Base-by-base conservation (phyloP, 257 asterid species). In the Coffea eugenioides region DNA sequence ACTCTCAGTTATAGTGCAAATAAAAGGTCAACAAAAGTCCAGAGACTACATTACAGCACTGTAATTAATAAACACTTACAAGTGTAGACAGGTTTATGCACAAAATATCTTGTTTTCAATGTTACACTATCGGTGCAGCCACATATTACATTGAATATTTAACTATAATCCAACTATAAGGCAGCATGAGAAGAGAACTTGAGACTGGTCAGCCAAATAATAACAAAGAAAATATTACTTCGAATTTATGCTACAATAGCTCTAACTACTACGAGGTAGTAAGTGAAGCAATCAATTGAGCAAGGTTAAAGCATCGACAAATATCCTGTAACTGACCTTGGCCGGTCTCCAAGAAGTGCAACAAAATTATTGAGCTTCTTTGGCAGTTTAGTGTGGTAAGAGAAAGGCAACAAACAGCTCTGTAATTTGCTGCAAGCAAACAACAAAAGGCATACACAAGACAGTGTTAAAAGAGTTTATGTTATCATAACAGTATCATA, bases 401-500 rank as follows among this genome's bases (percentile, higher is more conserved):
- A 68, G 97, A 91, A 75, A 95, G 94, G 85, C 97, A 91, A 78
- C 96, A 81, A 71, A 95, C 99, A 54, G 98, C 99, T 89, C 80
- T 93, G 85, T 95, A 95, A 84, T 95, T 95, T 80, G 98, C 99
- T 95, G 92, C 77, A 83, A 80, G 69, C 46, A 54, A 49, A 48
- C 66, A 82, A 52, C 49, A 81, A 68, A 69, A 79, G 39, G 75
- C 25, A 75, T 75, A 73, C 73, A 27, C 54, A n/a, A 80, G 41
- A 23, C 67, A 34, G 66, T 20, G 11, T 20, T 68, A n/a, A 36
- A 13, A 39, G 43, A 39, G 39, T 68, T 31, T 2, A 69, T 20
- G 20, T 74, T 8, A 34, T 14, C 52, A n/a, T 11, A 56, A 59
- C 11, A 21, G 36, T 25, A 36, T 76, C 74, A 16, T 15, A 61